Evolutionary conservation across 2,329 filamentous ascomycete genomes (phyloP).

Genomic region (Chaetoscypha palmicola): DNA sequence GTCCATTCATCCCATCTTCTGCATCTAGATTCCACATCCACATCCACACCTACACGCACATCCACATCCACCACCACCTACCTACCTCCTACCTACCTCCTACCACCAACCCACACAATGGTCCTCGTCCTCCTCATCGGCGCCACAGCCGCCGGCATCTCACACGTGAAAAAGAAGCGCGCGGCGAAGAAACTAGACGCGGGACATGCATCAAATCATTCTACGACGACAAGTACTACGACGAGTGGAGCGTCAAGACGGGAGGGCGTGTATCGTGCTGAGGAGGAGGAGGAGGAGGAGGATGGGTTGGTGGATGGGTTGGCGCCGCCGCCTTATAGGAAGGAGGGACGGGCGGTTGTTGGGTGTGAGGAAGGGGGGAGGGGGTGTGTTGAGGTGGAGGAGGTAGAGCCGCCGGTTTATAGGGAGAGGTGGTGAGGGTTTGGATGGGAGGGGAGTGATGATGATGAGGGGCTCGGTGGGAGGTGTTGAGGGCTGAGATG

Average conservation of each 20-base stretch:
- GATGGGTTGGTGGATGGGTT: no score
- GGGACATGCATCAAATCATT: neutral
- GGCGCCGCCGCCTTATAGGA: no score
- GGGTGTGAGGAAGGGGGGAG: no score
- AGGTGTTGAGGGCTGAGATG: neutral
- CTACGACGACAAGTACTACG: no score
- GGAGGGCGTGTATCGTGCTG: no score
- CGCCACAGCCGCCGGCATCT: neutral
- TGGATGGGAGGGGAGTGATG: neutral
- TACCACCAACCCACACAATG: neutral
- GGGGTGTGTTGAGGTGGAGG: neutral
- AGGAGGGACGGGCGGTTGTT: no score
- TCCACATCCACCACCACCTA: no score
- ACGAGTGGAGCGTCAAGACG: no score
- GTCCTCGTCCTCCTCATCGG: neutral
- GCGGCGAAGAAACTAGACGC: neutral
- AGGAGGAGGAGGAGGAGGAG: no score
- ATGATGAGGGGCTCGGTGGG: neutral
- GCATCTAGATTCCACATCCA: no score
- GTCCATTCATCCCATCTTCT: no score
- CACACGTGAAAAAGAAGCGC: neutral
- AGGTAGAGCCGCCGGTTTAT: neutral
- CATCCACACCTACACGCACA: no score
- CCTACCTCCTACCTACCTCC: neutral
- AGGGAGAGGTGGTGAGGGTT: neutral